Conservation (phyloP, 2,329 filamentous ascomycete species). For the Fusarium solani-melongenae region DNA sequence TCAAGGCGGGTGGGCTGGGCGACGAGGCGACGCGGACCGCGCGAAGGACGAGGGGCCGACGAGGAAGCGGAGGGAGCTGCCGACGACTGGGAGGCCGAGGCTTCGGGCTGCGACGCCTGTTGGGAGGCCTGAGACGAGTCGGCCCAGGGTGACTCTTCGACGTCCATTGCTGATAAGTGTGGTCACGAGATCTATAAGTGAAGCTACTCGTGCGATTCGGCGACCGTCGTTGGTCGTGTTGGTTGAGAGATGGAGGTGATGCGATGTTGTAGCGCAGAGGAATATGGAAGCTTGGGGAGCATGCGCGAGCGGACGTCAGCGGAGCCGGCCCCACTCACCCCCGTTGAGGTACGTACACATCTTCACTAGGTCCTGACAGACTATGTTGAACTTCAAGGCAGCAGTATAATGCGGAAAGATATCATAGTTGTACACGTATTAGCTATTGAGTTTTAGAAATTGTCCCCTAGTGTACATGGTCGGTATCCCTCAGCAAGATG, state of each 20-base stretch:
- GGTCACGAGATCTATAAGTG: conserved; percentile 7
- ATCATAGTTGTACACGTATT: not conserved
- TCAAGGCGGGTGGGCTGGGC: conserved; percentile 83
- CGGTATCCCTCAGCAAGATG: not conserved
- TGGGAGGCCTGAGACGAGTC: conserved; percentile 55
- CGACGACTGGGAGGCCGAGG: conserved; percentile 45
- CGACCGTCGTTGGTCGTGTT: conserved; percentile 1
- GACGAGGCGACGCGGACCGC: conserved; percentile 71
- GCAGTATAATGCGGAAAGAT: not conserved
- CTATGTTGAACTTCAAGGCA: not conserved
- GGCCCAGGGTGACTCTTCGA: conserved; percentile 66
- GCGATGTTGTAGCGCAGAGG: conserved; percentile 11
- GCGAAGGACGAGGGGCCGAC: conserved; percentile 55
- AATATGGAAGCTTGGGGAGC: conserved; percentile 34
- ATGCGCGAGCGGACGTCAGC: conserved; percentile 36
- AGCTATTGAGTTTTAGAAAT: not conserved
- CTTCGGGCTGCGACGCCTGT: conserved; percentile 45
- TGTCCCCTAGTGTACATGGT: not conserved
- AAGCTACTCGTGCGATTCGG: conserved; percentile 18
- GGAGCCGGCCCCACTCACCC: conserved; percentile 37
- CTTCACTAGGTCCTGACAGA: not conserved
- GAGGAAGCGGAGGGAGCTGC: conserved; percentile 45
- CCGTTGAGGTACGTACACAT: conserved; percentile 28
- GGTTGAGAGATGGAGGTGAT: conserved; percentile 36
- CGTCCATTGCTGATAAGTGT: conserved; percentile 54